These are phyloP conservation scores for Fusarium sp. DNA, from an alignment of 2,329 filamentous ascomycete genomes.

Conservation along the genomic window DNA sequence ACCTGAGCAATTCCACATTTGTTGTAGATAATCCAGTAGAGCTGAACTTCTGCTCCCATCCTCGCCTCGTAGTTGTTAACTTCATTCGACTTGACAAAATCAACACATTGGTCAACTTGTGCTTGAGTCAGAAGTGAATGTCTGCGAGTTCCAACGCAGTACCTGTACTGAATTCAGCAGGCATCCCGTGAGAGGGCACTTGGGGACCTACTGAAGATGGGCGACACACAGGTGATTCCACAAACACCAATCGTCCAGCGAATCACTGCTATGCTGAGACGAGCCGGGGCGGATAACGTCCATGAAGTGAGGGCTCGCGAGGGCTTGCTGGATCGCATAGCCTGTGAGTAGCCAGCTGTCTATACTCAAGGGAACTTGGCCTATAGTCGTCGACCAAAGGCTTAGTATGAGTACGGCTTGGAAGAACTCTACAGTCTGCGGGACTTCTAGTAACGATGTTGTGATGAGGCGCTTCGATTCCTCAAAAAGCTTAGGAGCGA, in stretches of 20 bases:
- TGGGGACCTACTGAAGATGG: slow-evolving; percentile 40
- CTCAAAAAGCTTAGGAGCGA: slow-evolving; percentile 39
- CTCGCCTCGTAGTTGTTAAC: slow-evolving; percentile 40
- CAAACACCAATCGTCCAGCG: slow-evolving; percentile 34
- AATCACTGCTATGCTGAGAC: background rate
- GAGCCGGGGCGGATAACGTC: background rate
- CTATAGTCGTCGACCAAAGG: slow-evolving; percentile 45
- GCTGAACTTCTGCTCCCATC: slow-evolving; percentile 44
- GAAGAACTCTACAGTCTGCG: slow-evolving; percentile 39
- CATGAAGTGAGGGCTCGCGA: slow-evolving; percentile 36
- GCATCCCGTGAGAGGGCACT: accelerated
- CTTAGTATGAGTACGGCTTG: slow-evolving; percentile 41
- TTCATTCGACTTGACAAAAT: slow-evolving; percentile 11
- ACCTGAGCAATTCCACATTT: slow-evolving; percentile 20
- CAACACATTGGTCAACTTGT: slow-evolving; percentile 37
- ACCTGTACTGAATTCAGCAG: slow-evolving; percentile 3
- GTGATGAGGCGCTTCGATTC: slow-evolving; percentile 38
- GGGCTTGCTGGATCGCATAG: slow-evolving; percentile 41
- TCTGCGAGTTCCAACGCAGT: slow-evolving; percentile 43
- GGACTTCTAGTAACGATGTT: slow-evolving; percentile 18
- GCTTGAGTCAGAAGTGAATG: slow-evolving; percentile 30
- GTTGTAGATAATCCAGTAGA: slow-evolving; percentile 45
- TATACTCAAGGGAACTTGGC: slow-evolving; percentile 42
- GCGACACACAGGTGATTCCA: slow-evolving; percentile 46
- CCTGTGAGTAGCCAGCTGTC: slow-evolving; percentile 44